Conservation (phyloP, 495 filamentous ascomycete genomes). For the Podospora pseudoanserina region DNA sequence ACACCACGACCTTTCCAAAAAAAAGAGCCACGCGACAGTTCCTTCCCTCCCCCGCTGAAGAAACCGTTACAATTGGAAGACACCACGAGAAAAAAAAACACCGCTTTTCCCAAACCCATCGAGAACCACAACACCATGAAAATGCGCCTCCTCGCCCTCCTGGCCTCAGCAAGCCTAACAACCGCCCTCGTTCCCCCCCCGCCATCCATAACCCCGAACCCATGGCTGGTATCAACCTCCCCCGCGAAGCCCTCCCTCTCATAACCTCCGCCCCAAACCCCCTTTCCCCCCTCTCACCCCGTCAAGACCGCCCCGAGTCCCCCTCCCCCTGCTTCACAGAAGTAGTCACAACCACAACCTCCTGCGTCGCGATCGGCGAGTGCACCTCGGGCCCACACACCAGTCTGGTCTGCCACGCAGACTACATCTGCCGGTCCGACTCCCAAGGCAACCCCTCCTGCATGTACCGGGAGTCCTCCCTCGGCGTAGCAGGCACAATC, state of each 20-base stretch:
- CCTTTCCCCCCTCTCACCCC: slow-evolving; percentile 9
- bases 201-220: not conserved
- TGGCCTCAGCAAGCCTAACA: not conserved
- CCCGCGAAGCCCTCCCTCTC: not conserved
- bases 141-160: slow-evolving; percentile 15
- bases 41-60: not conserved
- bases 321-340: slow-evolving; percentile 39
- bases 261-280: not conserved
- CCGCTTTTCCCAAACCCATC: too few relatives aligned
- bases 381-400: slow-evolving; percentile 38
- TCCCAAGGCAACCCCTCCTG: slow-evolving; percentile 35
- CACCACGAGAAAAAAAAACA: too few relatives aligned
- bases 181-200: slow-evolving; percentile 8
- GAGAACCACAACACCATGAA: too few relatives aligned
- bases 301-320: slow-evolving; percentile 16
- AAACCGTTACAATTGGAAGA: too few relatives aligned
- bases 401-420: slow-evolving; percentile 40
- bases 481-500: slow-evolving; percentile 38
- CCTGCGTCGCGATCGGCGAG: slow-evolving; percentile 36
- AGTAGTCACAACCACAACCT: slow-evolving; percentile 25
- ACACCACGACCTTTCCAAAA: not conserved
- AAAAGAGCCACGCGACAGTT: slow-evolving; percentile 4
- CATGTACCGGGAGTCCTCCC: slow-evolving; percentile 39
- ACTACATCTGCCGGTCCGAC: slow-evolving; percentile 42
- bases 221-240: slow-evolving; percentile 17